Evolutionary conservation across 108 stramenopile genomes (phyloP).

Genomic region (Pseudonitzschia pungens): DNA sequence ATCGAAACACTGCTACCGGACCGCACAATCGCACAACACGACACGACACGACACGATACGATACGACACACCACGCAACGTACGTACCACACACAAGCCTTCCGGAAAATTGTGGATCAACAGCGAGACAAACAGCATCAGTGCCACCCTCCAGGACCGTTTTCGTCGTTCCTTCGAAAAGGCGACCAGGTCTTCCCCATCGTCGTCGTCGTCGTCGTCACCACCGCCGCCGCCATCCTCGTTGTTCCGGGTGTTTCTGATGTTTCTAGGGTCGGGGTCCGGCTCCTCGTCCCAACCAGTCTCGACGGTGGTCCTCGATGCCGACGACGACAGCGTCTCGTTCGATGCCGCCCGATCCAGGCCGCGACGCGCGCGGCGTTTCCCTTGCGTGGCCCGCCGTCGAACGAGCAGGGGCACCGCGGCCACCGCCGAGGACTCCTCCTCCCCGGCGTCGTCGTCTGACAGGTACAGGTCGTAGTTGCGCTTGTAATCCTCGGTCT

Average conservation of each 20-base stretch:
- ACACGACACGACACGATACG: no score
- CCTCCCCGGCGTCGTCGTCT: slow-evolving; percentile 16
- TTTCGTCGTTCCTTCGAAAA: slow-evolving; percentile 15
- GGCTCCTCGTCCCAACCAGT: no score
- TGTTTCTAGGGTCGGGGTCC: no score
- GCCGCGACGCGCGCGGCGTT: background rate
- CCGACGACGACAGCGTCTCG: background rate
- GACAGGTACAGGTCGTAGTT: slow-evolving; percentile 10
- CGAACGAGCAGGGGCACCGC: background rate
- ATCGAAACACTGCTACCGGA: no score
- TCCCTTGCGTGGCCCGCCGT: background rate
- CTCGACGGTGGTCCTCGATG: slow-evolving; percentile 25
- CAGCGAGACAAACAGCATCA: slow-evolving; percentile 71
- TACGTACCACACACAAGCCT: slow-evolving; percentile 57
- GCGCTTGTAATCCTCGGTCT: slow-evolving; percentile 5
- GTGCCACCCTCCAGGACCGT: slow-evolving; percentile 78
- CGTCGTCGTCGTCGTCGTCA: slow-evolving; percentile 27
- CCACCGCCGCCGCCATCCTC: background rate
- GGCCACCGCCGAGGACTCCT: slow-evolving; percentile 7
- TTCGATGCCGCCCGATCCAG: slow-evolving; percentile 12
- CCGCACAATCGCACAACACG: background rate
- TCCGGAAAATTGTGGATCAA: slow-evolving; percentile 84
- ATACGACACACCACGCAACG: no score
- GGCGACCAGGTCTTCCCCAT: slow-evolving; percentile 26
- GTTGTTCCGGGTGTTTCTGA: background rate